phyloP scores from a whole-genome alignment of 495 filamentous ascomycete species.

The Saxophila tyrrhenica region DNA sequence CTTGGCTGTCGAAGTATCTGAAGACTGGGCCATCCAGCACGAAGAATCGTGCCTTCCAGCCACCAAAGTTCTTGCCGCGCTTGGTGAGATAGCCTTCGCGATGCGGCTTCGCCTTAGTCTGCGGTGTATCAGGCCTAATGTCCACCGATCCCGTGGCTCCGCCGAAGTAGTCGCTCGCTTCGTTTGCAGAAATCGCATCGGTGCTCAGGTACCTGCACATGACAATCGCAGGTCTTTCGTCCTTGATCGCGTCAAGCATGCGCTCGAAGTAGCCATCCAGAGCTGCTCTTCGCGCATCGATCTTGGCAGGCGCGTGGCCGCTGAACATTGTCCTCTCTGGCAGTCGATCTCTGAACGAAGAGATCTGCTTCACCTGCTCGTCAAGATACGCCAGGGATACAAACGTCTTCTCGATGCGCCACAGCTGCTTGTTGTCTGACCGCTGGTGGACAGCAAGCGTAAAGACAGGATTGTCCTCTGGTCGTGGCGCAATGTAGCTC shows the following conservation, averaged over 20 bases:
- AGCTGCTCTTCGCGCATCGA: slow-evolving; percentile 74
- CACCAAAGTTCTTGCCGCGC: slow-evolving; percentile 93
- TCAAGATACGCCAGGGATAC: slow-evolving; percentile 72
- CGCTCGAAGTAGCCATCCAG: slow-evolving; percentile 77
- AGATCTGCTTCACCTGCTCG: slow-evolving; percentile 59
- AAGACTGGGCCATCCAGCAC: slow-evolving; percentile 79
- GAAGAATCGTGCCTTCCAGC: slow-evolving; percentile 97
- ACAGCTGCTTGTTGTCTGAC: slow-evolving; percentile 67
- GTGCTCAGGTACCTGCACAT: slow-evolving; percentile 82
- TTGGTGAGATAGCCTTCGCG: slow-evolving; percentile 94
- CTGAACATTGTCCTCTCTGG: slow-evolving; percentile 80
- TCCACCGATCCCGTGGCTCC: slow-evolving; percentile 9
- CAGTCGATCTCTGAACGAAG: slow-evolving; percentile 54
- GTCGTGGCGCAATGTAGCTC: slow-evolving; percentile 60
- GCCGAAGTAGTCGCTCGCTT: slow-evolving; percentile 35
- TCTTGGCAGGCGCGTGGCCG: slow-evolving; percentile 86
- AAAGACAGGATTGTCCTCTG: slow-evolving; percentile 77
- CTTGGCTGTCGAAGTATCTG: slow-evolving; percentile 82
- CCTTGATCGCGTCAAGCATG: slow-evolving; percentile 69
- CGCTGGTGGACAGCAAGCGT: slow-evolving; percentile 75
- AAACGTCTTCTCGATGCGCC: slow-evolving; percentile 89
- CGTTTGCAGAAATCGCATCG: slow-evolving; percentile 67
- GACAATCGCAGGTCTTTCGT: slow-evolving; percentile 64
- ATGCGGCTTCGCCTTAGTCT: slow-evolving; percentile 47
- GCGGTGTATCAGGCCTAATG: slow-evolving; percentile 17